phyloP scores from a whole-genome alignment of 129 eudicot species.

The Tanacetum coccineum region DNA sequence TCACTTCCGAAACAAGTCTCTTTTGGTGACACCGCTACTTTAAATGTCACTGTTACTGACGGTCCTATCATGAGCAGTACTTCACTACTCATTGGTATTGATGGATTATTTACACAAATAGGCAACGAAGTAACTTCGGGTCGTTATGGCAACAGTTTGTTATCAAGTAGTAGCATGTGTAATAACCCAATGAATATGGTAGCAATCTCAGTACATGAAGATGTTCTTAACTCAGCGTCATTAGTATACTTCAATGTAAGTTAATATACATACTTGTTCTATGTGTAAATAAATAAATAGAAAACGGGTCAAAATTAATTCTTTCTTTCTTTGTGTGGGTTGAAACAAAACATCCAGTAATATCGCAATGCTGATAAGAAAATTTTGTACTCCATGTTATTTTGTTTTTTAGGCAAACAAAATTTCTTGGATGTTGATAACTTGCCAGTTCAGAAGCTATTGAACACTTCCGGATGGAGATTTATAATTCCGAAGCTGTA shows the following conservation, averaged over 20 bases:
- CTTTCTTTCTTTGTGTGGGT: too few relatives aligned
- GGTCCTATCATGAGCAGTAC: constrained; percentile 56
- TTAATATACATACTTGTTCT: constrained; percentile 15
- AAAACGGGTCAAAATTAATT: too few relatives aligned
- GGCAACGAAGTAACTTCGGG: constrained; percentile 22
- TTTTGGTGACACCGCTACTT: constrained; percentile 47
- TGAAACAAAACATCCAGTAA: too few relatives aligned
- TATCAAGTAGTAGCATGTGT: constrained; percentile 32
- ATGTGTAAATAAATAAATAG: too few relatives aligned
- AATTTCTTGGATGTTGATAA: constrained; percentile 75
- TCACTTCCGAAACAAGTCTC: constrained; percentile 71
- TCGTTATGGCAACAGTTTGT: constrained; percentile 21
- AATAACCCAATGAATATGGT: constrained; percentile 58
- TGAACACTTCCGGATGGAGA: constrained; percentile 94
- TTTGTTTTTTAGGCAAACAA: constrained; percentile 51
- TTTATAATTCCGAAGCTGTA: constrained; percentile 74
- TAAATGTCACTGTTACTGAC: constrained; percentile 61
- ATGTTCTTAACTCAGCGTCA: constrained; percentile 66
- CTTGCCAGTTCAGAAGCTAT: constrained; percentile 67
- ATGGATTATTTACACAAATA: constrained; percentile 63
- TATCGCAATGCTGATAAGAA: too few relatives aligned
- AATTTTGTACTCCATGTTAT: neutral
- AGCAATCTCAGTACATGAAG: constrained; percentile 62
- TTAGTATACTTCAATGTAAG: constrained; percentile 67
- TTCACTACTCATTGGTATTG: constrained; percentile 56